These are phyloP conservation scores for Cyclotella cryptica DNA, from an alignment of 108 stramenopile species.

Conservation along the genomic window DNA sequence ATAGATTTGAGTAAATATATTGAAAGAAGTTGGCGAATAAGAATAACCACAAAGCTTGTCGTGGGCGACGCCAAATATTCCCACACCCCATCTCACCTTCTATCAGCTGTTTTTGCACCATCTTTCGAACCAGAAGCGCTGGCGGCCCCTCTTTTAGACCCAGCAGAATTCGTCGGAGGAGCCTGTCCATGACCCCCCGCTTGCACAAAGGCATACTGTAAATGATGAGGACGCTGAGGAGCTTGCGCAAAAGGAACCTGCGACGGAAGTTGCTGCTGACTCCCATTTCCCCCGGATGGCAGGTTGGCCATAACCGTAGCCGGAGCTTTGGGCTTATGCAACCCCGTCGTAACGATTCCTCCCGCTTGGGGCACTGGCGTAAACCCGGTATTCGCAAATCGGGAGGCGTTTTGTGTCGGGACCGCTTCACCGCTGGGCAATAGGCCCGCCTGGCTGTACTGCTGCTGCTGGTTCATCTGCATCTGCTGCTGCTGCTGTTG, in stretches of 20 bases:
- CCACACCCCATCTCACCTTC: constrained; percentile 19
- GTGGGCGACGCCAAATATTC: not conserved
- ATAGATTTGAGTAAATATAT: constrained; percentile 18
- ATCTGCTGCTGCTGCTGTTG: constrained; percentile 23
- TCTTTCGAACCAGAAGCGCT: constrained; percentile 69
- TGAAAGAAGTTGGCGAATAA: no score
- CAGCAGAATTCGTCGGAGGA: constrained; percentile 9
- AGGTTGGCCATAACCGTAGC: constrained; percentile 70
- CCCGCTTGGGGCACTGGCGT: constrained; percentile 73
- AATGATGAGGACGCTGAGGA: constrained; percentile 81
- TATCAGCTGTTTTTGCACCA: constrained; percentile 13
- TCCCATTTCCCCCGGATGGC: constrained; percentile 17
- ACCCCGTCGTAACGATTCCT: constrained; percentile 77
- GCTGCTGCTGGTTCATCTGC: constrained; percentile 28
- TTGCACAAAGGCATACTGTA: constrained; percentile 78
- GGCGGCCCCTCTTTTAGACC: constrained; percentile 4
- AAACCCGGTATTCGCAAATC: constrained; percentile 32
- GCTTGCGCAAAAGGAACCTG: constrained; percentile 73
- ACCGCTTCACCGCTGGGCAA: constrained; percentile 41
- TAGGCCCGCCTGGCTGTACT: constrained; percentile 26
- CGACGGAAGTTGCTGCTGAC: constrained; percentile 17
- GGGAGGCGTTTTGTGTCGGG: constrained; percentile 47
- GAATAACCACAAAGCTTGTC: no score
- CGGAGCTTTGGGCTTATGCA: constrained; percentile 60
- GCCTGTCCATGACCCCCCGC: constrained; percentile 35